Percentiles rank a stretch among this genome's conserved stretches.
Evolutionary conservation across 2,329 filamentous ascomycete species (phyloP).

Genomic region (Tolypocladium tropicale): DNA sequence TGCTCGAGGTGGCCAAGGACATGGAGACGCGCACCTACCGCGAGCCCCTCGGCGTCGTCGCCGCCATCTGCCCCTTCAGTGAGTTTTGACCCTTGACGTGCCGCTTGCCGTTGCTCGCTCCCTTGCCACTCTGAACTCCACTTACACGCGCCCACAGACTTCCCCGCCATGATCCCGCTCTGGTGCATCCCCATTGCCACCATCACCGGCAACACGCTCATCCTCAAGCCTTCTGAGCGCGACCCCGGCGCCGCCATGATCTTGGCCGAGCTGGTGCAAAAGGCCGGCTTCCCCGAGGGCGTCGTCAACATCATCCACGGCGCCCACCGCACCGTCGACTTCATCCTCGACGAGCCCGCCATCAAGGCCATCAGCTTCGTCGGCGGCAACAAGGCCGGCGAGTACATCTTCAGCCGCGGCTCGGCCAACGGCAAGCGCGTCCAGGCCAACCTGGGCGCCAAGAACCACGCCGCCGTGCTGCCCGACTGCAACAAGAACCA

Average conservation of each 20-base stretch:
- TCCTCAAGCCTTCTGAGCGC: constrained; percentile 79
- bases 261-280: constrained; percentile 65
- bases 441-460: constrained; percentile 78
- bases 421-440: constrained; percentile 82
- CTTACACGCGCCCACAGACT: constrained; percentile 46
- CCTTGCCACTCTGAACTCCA: background rate
- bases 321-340: constrained; percentile 71
- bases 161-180: constrained; percentile 87
- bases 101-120: background rate
- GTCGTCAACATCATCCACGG: constrained; percentile 80
- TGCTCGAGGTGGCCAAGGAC: constrained; percentile 78
- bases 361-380: constrained; percentile 87
- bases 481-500: constrained; percentile 89
- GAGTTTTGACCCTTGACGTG: no score
- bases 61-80: constrained; percentile 84
- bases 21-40: constrained; percentile 81
- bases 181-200: constrained; percentile 83
- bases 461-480: constrained; percentile 78
- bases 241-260: constrained; percentile 82
- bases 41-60: constrained; percentile 71
- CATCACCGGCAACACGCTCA: constrained; percentile 72
- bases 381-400: constrained; percentile 76
- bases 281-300: constrained; percentile 73
- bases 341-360: constrained; percentile 72
- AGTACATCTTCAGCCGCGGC: constrained; percentile 73